phyloP scores from a whole-genome alignment of 768 basidiomycete genomes.

The Lactarius hatsudake region DNA sequence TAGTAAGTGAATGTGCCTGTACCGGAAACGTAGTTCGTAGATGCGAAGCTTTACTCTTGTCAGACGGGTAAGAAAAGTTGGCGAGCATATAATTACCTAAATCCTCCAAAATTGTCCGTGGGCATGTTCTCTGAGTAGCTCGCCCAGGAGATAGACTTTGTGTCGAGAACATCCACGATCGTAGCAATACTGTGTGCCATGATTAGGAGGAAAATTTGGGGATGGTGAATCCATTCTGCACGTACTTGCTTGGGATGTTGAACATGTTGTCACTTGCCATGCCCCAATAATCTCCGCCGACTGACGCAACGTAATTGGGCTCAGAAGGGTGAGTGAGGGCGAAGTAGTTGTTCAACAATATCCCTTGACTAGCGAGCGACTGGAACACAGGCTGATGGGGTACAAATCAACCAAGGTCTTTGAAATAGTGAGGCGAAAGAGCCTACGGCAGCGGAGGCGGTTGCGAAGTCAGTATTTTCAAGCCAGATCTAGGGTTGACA shows the following conservation, averaged over 20 bases:
- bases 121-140: conserved; percentile 51
- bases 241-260: conserved; percentile 15
- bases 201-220: not conserved
- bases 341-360: conserved; percentile 9
- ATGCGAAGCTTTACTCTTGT: conserved; percentile 32
- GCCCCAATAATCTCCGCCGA: conserved; percentile 13
- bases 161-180: conserved; percentile 12
- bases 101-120: conserved; percentile 39
- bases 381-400: conserved; percentile 1
- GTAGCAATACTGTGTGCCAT: conserved; percentile 3
- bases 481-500: not conserved
- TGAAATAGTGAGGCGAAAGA: not conserved
- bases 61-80: not conserved
- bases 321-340: conserved; percentile 15
- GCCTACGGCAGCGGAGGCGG: conserved; percentile 3
- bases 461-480: conserved; percentile 14
- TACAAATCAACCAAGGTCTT: not conserved
- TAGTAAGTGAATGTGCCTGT: conserved; percentile 46
- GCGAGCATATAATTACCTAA: conserved; percentile 1
- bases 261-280: conserved; percentile 9
- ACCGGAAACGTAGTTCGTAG: conserved; percentile 38
- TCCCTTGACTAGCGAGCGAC: conserved; percentile 6
- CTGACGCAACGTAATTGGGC: conserved; percentile 16
- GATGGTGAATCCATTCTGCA: not conserved
- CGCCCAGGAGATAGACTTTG: conserved; percentile 7